Evolutionary conservation across 148 eudicot genomes (phyloP).

Genomic region (Rhododendron williamsianum): DNA sequence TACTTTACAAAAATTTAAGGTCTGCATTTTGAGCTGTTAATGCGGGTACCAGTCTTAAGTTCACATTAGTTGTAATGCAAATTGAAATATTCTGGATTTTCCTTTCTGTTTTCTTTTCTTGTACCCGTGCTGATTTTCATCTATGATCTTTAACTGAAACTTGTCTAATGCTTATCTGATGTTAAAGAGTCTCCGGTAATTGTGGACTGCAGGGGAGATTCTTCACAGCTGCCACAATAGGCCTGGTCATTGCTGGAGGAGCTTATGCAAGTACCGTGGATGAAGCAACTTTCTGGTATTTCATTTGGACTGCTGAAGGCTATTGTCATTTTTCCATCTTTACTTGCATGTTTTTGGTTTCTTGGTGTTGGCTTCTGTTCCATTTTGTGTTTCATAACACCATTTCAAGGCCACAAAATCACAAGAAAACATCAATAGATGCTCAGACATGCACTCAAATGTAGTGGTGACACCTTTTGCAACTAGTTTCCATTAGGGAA

Average conservation of each 20-base stretch:
- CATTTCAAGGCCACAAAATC: background rate
- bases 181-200: conserved; percentile 5
- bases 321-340: background rate
- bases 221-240: conserved; percentile 71
- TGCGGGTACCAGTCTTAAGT: background rate
- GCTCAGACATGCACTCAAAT: background rate
- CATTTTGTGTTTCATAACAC: background rate
- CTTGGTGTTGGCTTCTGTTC: background rate
- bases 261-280: conserved; percentile 99
- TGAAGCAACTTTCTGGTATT: conserved; percentile 97
- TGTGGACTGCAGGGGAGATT: conserved; percentile 58
- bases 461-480: background rate
- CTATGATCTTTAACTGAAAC: background rate
- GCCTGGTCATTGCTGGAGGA: conserved; percentile 83
- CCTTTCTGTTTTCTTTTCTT: background rate
- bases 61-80: background rate
- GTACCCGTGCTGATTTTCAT: background rate
- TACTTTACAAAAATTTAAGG: background rate
- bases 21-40: background rate
- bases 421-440: background rate
- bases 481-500: background rate
- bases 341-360: background rate
- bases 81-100: background rate
- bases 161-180: background rate
- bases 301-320: background rate